phyloP scores from a whole-genome alignment of 257 asterid genomes.

The Asclepias syriaca region DNA sequence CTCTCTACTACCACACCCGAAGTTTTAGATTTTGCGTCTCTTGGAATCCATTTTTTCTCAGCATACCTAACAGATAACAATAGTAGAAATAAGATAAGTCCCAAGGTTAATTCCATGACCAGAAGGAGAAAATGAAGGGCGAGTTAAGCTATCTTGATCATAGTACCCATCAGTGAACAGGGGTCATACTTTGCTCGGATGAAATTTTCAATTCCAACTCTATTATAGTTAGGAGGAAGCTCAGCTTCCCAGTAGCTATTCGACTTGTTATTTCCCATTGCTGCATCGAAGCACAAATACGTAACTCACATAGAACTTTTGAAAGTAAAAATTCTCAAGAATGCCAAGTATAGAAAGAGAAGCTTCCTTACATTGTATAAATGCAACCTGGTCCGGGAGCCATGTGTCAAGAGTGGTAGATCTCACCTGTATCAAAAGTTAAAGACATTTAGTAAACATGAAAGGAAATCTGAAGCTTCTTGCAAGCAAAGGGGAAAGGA shows the following conservation, averaged over 20 bases:
- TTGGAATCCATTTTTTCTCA: slow-evolving; percentile 34
- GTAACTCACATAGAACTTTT: slow-evolving; percentile 1
- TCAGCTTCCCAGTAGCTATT: slow-evolving; percentile 46
- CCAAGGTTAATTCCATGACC: not conserved
- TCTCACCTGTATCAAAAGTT: slow-evolving; percentile 28
- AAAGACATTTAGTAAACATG: not conserved
- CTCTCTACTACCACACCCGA: slow-evolving; percentile 17
- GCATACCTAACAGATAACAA: slow-evolving; percentile 31
- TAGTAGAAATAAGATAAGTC: slow-evolving; percentile 1
- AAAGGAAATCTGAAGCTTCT: too few relatives aligned
- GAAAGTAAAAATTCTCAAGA: not conserved
- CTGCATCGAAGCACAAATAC: slow-evolving; percentile 10
- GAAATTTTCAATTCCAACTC: slow-evolving; percentile 43
- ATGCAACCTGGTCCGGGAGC: slow-evolving; percentile 47
- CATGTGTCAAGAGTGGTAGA: slow-evolving; percentile 46
- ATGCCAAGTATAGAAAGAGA: not conserved
- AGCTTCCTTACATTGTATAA: slow-evolving; percentile 30
- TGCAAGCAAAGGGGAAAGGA: not conserved
- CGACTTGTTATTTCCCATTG: slow-evolving; percentile 40
- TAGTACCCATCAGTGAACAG: slow-evolving; percentile 21
- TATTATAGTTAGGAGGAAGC: slow-evolving; percentile 29
- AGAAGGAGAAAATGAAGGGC: slow-evolving; percentile 8
- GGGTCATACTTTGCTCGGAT: slow-evolving; percentile 39
- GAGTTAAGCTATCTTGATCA: slow-evolving; percentile 5
- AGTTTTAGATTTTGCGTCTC: slow-evolving; percentile 15